Conservation (phyloP, 257 asterid genomes). For the Anisodus tanguticus region DNA sequence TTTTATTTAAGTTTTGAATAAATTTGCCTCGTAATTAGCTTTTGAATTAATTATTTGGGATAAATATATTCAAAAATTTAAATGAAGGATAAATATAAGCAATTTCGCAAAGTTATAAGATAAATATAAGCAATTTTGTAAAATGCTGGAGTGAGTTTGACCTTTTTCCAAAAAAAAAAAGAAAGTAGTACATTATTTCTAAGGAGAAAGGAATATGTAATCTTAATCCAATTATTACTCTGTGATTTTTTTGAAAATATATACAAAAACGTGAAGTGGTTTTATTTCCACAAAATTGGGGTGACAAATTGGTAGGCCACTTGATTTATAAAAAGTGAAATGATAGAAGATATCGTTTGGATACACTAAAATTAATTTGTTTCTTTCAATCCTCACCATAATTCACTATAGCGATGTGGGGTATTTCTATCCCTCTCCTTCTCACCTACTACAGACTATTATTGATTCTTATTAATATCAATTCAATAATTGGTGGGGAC, state of each 20-base stretch:
- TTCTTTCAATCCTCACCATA: conserved; percentile 2
- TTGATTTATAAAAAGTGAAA: conserved; percentile 2
- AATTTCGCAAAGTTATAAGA: too few relatives aligned
- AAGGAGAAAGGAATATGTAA: neutral
- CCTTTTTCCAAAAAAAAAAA: too few relatives aligned
- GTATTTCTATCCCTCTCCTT: neutral
- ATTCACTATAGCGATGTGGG: neutral
- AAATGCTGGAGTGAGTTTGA: too few relatives aligned
- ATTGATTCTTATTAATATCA: neutral
- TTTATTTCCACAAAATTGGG: neutral
- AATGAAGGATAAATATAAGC: neutral
- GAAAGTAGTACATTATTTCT: neutral
- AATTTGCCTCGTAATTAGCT: too few relatives aligned
- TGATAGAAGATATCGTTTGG: neutral
- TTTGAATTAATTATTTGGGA: too few relatives aligned
- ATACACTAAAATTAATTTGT: neutral
- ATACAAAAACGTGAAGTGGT: neutral
- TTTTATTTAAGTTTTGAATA: too few relatives aligned
- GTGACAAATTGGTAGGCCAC: conserved; percentile 14
- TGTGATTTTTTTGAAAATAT: too few relatives aligned
- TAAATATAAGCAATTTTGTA: too few relatives aligned
- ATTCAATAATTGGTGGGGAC: neutral
- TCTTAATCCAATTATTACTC: neutral
- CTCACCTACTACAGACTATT: neutral
- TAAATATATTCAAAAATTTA: too few relatives aligned